Conservation (phyloP, 257 asterid species). For the Lantana camara region DNA sequence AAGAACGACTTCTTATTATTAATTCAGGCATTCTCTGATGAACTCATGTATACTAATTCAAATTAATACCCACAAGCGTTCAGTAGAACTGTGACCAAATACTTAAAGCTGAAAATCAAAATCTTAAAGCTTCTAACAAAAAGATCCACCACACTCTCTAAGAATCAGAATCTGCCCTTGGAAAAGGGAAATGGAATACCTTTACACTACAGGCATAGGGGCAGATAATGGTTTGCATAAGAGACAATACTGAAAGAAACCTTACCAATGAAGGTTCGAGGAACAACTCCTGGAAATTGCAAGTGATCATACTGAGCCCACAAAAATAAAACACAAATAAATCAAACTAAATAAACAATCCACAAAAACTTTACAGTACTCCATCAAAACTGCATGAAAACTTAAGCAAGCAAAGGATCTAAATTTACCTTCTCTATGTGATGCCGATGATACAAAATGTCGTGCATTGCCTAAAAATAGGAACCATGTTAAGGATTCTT, state of each 20-base stretch:
- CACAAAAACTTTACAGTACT: background rate
- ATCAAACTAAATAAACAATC: slow-evolving; percentile 6
- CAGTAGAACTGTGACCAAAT: background rate
- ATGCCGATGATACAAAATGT: slow-evolving; percentile 70
- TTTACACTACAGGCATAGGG: background rate
- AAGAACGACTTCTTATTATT: background rate
- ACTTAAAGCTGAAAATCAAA: background rate
- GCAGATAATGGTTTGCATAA: background rate
- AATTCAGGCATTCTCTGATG: background rate
- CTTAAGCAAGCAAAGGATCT: slow-evolving; percentile 12
- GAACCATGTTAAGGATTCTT: background rate
- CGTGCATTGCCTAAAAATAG: slow-evolving; percentile 86
- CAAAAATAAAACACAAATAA: slow-evolving; percentile 10
- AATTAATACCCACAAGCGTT: slow-evolving; percentile 2
- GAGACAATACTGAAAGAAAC: slow-evolving; percentile 19
- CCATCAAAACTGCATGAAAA: slow-evolving; percentile 2
- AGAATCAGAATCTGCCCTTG: background rate
- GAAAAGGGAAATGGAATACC: slow-evolving; percentile 16
- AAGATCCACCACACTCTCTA: background rate
- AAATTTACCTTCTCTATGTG: slow-evolving; percentile 67
- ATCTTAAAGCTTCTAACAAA: slow-evolving; percentile 14
- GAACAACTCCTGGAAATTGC: slow-evolving; percentile 96
- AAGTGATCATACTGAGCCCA: slow-evolving; percentile 85
- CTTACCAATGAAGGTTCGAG: slow-evolving; percentile 92
- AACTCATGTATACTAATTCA: slow-evolving; percentile 12